phyloP scores from a whole-genome alignment of 495 filamentous ascomycete genomes.

The Pyrenula aspistea region DNA sequence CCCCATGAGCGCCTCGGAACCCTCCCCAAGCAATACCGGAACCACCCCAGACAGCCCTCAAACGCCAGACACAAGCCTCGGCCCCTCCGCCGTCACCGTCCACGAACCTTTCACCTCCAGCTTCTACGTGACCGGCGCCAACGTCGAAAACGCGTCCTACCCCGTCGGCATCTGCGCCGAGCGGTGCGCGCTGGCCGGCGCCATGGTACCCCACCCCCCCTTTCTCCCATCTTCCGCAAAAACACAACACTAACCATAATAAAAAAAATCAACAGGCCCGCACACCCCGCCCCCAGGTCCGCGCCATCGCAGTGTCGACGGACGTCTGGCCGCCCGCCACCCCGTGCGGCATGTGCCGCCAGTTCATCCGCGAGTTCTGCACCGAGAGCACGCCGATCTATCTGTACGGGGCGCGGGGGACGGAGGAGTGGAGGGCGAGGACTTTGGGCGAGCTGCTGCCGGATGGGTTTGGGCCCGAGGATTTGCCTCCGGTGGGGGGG shows the following conservation, averaged over 20 bases:
- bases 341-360: constrained; percentile 56
- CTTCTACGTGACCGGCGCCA: constrained; percentile 62
- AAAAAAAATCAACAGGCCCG: neutral
- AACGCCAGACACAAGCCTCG: neutral
- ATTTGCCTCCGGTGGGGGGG: constrained; percentile 30
- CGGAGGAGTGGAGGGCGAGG: constrained; percentile 55
- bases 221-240: neutral
- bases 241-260: neutral
- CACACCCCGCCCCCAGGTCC: constrained; percentile 11
- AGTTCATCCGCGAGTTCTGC: constrained; percentile 62
- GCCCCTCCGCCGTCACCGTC: too few species aligned
- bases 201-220: constrained; percentile 40
- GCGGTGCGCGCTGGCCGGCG: constrained; percentile 68
- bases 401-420: constrained; percentile 62
- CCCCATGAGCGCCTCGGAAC: too few species aligned
- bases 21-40: neutral
- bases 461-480: constrained; percentile 42
- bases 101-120: constrained; percentile 10
- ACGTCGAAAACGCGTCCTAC: constrained; percentile 90
- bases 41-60: neutral
- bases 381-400: constrained; percentile 59
- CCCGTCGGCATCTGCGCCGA: constrained; percentile 94
- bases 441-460: constrained; percentile 54
- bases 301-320: constrained; percentile 76
- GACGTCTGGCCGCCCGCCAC: constrained; percentile 62